Evolutionary conservation across 2,329 filamentous ascomycete species (phyloP).

Genomic region (Bipolaris bicolor): DNA sequence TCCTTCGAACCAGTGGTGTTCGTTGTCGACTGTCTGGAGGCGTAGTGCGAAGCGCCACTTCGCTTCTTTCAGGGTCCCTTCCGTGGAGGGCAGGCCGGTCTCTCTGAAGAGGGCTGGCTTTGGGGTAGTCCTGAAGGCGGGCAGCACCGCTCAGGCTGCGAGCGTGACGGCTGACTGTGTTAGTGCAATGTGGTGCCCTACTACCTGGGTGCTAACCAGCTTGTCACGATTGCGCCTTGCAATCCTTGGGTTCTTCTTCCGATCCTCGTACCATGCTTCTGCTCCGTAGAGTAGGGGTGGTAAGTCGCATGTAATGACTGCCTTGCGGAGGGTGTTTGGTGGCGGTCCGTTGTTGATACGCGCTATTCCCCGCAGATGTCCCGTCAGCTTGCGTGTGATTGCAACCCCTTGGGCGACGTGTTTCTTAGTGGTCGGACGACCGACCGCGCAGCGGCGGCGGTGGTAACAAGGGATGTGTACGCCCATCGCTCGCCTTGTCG

Average conservation of each 20-base stretch:
- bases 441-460: too few relatives aligned
- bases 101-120: slow-evolving; percentile 1
- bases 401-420: too few relatives aligned
- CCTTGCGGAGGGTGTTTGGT: too few relatives aligned
- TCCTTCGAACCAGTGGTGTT: not conserved
- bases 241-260: not conserved
- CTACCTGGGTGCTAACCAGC: not conserved
- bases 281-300: too few relatives aligned
- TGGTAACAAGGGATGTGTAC: too few relatives aligned
- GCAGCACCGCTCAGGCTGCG: slow-evolving; percentile 3
- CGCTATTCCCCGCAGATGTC: too few relatives aligned
- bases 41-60: slow-evolving; percentile 1
- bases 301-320: too few relatives aligned
- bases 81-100: not conserved
- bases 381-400: too few relatives aligned
- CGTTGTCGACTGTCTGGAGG: not conserved
- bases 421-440: too few relatives aligned
- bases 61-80: slow-evolving; percentile 2
- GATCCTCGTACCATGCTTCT: not conserved
- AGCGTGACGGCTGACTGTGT: slow-evolving; percentile 3
- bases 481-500: too few relatives aligned
- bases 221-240: not conserved
- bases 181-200: slow-evolving; percentile 5
- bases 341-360: too few relatives aligned
- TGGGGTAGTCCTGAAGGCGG: slow-evolving; percentile 7